These are phyloP conservation scores for Sphaerulina musiva DNA, from an alignment of 2,329 filamentous ascomycete genomes.

Conservation along the genomic window DNA sequence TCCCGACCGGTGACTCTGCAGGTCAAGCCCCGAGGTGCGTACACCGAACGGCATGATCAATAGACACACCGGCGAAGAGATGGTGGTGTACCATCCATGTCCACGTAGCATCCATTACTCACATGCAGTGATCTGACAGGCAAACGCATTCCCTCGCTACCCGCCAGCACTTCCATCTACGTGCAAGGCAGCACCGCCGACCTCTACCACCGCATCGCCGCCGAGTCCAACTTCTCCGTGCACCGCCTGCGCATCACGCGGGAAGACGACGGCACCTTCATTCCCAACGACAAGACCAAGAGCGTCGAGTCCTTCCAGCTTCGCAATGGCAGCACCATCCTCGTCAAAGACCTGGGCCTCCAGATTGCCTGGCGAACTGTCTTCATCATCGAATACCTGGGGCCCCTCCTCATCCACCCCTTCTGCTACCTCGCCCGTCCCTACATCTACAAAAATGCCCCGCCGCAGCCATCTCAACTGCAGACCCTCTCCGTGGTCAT, in stretches of 20 bases:
- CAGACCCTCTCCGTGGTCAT: constrained; percentile 71
- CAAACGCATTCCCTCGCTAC: constrained; percentile 56
- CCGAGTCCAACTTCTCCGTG: constrained; percentile 48
- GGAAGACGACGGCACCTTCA: constrained; percentile 53
- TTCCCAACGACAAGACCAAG: constrained; percentile 50
- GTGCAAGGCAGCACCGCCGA: constrained; percentile 48
- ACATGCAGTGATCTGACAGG: constrained; percentile 38
- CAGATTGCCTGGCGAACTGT: constrained; percentile 91
- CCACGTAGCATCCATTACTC: not conserved
- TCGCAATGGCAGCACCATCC: constrained; percentile 55
- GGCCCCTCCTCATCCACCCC: constrained; percentile 81
- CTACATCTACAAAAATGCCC: constrained; percentile 57
- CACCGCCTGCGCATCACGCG: constrained; percentile 60
- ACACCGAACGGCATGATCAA: constrained; percentile 7
- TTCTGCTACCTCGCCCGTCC: constrained; percentile 65
- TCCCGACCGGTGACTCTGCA: constrained; percentile 40
- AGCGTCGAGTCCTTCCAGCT: constrained; percentile 52
- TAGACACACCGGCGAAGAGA: not conserved
- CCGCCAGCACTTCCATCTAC: constrained; percentile 49
- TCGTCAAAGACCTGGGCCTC: constrained; percentile 87
- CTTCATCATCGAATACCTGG: constrained; percentile 91
- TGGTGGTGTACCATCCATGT: no score
- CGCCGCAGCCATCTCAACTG: constrained; percentile 49
- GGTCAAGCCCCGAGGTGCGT: constrained; percentile 41
- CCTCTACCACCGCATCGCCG: constrained; percentile 53